A percentile compares a stretch with the other conserved stretches of the same genome.
Evolutionary conservation across 108 stramenopile genomes (phyloP).

Genomic region (Cyclotella kingstonii): DNA sequence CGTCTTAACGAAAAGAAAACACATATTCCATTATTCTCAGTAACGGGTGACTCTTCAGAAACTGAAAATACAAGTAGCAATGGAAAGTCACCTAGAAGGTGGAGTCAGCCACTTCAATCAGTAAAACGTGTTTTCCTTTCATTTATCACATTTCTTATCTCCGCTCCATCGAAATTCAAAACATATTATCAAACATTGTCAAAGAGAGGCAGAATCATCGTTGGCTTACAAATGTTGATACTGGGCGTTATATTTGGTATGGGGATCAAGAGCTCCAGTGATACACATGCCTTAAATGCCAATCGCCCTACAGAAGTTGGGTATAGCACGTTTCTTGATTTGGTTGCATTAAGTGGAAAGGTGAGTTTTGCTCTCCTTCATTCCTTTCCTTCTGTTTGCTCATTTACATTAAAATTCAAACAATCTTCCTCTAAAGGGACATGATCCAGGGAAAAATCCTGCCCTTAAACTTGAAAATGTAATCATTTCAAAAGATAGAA

Average conservation of each 20-base stretch:
- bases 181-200: constrained; percentile 13
- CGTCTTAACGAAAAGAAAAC: too few relatives aligned
- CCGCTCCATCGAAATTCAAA: constrained; percentile 13
- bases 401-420: background rate
- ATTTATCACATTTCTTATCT: constrained; percentile 5
- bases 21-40: too few relatives aligned
- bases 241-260: constrained; percentile 16
- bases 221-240: constrained; percentile 19
- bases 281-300: constrained; percentile 10
- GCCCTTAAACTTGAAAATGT: constrained; percentile 54
- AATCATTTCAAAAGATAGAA: constrained; percentile 55
- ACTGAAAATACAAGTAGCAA: too few relatives aligned
- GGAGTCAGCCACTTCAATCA: constrained; percentile 10
- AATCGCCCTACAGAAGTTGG: constrained; percentile 60
- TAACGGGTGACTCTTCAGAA: too few relatives aligned
- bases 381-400: background rate
- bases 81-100: constrained; percentile 8
- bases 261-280: constrained; percentile 13
- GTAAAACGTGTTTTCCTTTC: constrained; percentile 14
- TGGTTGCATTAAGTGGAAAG: constrained; percentile 55
- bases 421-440: constrained; percentile 7
- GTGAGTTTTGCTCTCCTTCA: background rate
- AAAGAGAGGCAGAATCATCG: constrained; percentile 14
- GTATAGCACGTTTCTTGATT: constrained; percentile 72
- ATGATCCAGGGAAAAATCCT: constrained; percentile 31